Evolutionary conservation across 2,329 filamentous ascomycete genomes (phyloP), one percentile per base, ranked within the genome.

Genomic region (Fusarium sp.): DNA sequence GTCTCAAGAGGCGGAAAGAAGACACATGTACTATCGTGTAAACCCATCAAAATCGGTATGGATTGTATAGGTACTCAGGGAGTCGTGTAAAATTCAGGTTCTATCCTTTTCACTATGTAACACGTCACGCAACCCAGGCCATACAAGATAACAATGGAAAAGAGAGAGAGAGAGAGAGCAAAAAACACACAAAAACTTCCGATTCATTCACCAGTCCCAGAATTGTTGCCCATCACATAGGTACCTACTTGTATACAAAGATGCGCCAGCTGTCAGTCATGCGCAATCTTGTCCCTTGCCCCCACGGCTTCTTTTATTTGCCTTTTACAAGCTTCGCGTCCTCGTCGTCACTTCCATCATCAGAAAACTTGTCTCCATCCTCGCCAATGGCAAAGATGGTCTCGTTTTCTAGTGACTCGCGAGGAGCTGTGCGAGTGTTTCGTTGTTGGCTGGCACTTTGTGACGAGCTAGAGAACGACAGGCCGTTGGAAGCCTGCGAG

Each of bases 341-440:
- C 74, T 86, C 88, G 14, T 85, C 86, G 18, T 82, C 82, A 65
- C 79, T 82, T 22, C 92, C 93, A 65, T 94, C 92, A 66, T 94
- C 94, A 18, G 93, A 95, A 87, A 95, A 96, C 80, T 92, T 94
- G 80, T 97, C 95, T 1, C 86, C 90, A 65, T 93, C 93, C 78
- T 97, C 95, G 13, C 95, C 96, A 13, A 98, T 94, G 1, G 96
- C 96, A 79, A 98, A 98, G 71, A 98, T 97, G 0, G 95, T 98
- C 84, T 98, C 97, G 13, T 95, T 95, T 72, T 98, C 95, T 36
- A 90, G 81, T 3, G 88, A 90, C 66, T 89, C 87, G 18, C 88
- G 84, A 18, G 85, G 85, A 86, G 77, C 90, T 82, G 68, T 63
- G 18, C 73, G 79, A 50, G 81, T 73, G 25, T 65, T 73, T 22